These are phyloP conservation scores for Epichloe scottii DNA, from an alignment of 2,329 filamentous ascomycete genomes.

Conservation along the genomic window DNA sequence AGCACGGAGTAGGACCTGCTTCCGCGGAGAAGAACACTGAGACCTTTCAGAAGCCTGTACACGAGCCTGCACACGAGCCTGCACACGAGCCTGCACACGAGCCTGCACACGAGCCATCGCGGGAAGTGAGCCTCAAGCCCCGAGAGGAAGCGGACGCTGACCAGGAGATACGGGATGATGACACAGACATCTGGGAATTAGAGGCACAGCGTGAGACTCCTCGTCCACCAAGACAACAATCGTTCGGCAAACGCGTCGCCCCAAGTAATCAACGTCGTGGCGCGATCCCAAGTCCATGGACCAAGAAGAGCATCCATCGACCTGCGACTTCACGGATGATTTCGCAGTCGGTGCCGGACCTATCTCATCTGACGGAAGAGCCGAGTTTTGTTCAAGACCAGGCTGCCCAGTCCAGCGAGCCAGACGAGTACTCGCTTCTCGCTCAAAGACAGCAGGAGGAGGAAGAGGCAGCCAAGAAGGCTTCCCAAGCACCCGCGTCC, in stretches of 20 bases:
- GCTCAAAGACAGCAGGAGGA: slow-evolving; percentile 15
- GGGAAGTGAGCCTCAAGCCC: neutral
- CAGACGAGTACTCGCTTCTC: slow-evolving; percentile 34
- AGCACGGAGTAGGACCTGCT: neutral
- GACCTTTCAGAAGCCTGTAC: neutral
- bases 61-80: too few species aligned
- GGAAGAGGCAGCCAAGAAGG: slow-evolving; percentile 9
- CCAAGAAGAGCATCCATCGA: slow-evolving; percentile 11
- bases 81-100: slow-evolving; percentile 5
- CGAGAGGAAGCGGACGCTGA: slow-evolving; percentile 5
- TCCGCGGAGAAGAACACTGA: slow-evolving; percentile 6
- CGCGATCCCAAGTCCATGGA: slow-evolving; percentile 29
- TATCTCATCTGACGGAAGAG: slow-evolving; percentile 5
- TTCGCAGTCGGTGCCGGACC: slow-evolving; percentile 8
- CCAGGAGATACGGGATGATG: slow-evolving; percentile 22
- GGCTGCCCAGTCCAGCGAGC: slow-evolving; percentile 10
- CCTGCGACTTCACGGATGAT: slow-evolving; percentile 3
- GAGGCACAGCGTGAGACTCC: slow-evolving; percentile 39
- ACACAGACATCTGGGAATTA: slow-evolving; percentile 43
- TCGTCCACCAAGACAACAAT: slow-evolving; percentile 16
- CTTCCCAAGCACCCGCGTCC: slow-evolving; percentile 9
- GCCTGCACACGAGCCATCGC: slow-evolving; percentile 8
- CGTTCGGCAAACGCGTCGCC: slow-evolving; percentile 16
- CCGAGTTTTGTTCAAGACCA: slow-evolving; percentile 5
- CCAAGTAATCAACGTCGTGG: slow-evolving; percentile 11